Percentiles rank a stretch among this genome's conserved stretches.
Conservation (phyloP, 208 protist genomes). For the Crithidia mellificae region DNA sequence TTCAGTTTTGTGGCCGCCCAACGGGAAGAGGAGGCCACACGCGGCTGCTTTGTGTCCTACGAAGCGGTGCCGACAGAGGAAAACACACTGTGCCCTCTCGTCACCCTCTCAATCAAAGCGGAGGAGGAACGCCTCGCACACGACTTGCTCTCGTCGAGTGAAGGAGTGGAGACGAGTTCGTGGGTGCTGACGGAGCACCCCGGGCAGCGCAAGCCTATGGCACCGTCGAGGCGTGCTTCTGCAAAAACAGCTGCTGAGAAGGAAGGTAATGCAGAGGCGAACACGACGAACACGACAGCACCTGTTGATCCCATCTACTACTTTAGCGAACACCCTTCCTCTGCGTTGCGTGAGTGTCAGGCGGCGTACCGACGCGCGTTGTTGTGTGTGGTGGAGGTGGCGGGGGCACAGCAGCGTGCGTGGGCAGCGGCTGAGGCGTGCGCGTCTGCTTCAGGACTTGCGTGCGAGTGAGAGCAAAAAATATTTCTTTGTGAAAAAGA, state of each 20-base stretch:
- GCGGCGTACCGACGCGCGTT: conserved; percentile 47
- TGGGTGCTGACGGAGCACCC: not conserved
- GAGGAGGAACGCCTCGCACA: no score
- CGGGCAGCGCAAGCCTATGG: not conserved
- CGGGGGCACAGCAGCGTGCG: conserved; percentile 48
- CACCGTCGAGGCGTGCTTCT: not conserved
- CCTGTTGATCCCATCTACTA: conserved; percentile 43
- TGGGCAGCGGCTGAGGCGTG: conserved; percentile 23
- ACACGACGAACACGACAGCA: no score
- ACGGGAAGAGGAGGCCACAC: conserved; percentile 46
- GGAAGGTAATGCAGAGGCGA: not conserved
- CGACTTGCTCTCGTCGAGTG: no score
- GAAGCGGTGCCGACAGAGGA: conserved; percentile 44
- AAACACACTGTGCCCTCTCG: conserved; percentile 32
- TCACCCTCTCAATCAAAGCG: conserved; percentile 14
- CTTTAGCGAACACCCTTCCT: conserved; percentile 43
- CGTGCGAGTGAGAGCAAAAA: not conserved
- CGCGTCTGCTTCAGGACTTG: not conserved
- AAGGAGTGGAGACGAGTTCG: not conserved
- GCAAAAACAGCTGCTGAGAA: not conserved
- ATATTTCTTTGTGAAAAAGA: no score
- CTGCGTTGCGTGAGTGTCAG: conserved; percentile 50
- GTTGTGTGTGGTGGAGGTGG: conserved; percentile 34
- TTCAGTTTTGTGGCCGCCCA: conserved; percentile 52
- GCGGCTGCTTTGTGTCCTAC: conserved; percentile 50